Conservation (phyloP, 805 yeast species). For the Metschnikowia amazonensis region DNA sequence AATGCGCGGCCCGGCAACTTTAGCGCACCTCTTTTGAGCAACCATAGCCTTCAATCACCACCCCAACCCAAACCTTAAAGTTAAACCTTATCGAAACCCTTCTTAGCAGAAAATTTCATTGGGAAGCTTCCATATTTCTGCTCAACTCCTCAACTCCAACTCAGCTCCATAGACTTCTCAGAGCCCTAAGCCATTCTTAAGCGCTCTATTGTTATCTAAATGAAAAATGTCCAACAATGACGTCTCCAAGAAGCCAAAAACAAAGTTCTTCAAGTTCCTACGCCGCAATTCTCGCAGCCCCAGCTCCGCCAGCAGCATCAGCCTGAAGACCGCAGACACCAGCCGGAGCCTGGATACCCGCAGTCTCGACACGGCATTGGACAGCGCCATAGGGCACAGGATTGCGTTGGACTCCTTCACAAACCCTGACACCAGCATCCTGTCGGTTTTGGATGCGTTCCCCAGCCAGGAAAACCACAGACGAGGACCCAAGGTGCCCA, state of each 20-base stretch:
- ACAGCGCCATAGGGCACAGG: not conserved
- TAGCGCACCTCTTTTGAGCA: not conserved
- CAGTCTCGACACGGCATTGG: not conserved
- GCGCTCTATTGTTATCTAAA: no score
- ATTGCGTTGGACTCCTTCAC: not conserved
- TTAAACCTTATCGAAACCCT: no score
- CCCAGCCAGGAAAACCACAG: no score
- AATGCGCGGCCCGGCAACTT: not conserved
- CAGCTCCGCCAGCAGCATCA: not conserved
- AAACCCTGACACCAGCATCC: not conserved
- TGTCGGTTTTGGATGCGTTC: not conserved
- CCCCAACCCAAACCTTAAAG: no score
- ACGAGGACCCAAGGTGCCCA: no score
- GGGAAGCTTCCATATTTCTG: no score
- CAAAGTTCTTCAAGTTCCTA: not conserved
- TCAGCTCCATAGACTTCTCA: no score
- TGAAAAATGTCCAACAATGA: not conserved
- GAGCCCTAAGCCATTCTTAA: no score
- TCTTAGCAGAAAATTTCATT: no score
- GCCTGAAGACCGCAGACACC: not conserved
- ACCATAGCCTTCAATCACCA: not conserved
- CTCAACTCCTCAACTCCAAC: no score
- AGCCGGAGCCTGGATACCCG: not conserved
- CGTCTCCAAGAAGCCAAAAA: not conserved
- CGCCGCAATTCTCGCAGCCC: not conserved